Evolutionary conservation across 331 rosid species (phyloP).

Genomic region (Acacia pycnantha): DNA sequence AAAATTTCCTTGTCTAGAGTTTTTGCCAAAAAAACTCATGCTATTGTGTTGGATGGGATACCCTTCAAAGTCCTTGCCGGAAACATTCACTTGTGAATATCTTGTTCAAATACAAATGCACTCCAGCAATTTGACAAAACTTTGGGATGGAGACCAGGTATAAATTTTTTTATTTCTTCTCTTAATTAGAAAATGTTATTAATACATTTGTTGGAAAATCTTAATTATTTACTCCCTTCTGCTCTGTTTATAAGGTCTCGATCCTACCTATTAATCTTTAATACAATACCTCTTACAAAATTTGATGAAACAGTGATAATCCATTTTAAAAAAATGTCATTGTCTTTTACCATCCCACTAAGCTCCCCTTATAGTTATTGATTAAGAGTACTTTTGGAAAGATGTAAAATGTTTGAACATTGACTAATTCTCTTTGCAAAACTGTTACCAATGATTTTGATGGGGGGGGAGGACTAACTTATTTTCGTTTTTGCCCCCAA

Average conservation of each 20-base stretch:
- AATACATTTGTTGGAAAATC: background rate
- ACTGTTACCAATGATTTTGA: background rate
- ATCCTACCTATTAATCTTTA: too few relatives aligned
- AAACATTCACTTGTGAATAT: background rate
- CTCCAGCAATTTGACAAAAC: background rate
- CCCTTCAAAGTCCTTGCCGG: background rate
- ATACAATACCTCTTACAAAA: too few relatives aligned
- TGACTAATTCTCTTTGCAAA: background rate
- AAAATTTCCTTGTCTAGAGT: background rate
- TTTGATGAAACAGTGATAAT: background rate
- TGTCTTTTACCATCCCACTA: background rate
- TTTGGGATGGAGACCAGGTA: background rate
- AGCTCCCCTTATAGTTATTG: background rate
- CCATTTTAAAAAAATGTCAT: background rate
- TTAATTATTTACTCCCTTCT: background rate
- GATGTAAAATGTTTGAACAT: background rate
- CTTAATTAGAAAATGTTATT: background rate
- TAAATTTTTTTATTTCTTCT: background rate
- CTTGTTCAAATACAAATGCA: background rate
- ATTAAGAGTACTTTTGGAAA: background rate
- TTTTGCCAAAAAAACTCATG: background rate
- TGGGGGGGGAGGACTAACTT: background rate
- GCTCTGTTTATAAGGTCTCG: too few relatives aligned
- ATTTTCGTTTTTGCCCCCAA: background rate
- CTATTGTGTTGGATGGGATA: background rate